Conservation (phyloP, 2,329 filamentous ascomycete species). For the Arthrobotrys iridis region DNA sequence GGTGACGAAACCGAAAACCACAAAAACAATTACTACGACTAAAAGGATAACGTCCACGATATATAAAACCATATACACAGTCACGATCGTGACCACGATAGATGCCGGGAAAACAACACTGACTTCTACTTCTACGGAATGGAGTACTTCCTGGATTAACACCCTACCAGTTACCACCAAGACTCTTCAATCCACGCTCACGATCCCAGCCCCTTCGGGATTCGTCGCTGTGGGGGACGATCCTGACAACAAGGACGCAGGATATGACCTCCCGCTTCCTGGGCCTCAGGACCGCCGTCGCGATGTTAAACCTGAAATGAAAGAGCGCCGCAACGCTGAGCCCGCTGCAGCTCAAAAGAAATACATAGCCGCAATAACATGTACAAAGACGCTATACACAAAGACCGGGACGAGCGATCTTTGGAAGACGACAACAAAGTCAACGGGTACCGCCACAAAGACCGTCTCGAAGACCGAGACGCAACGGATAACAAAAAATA, state of each 20-base stretch:
- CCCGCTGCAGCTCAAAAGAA: neutral
- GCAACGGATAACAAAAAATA: neutral
- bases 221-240: constrained; percentile 22
- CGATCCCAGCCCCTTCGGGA: constrained; percentile 9
- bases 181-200: neutral
- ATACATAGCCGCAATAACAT: constrained; percentile 5
- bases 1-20: constrained; percentile 3
- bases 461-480: neutral
- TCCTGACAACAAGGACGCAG: constrained; percentile 3
- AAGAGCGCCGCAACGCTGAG: neutral
- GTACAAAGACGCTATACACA: constrained; percentile 18
- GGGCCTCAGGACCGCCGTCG: neutral
- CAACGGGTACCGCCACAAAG: neutral
- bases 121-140: neutral
- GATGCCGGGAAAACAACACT: neutral
- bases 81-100: neutral
- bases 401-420: constrained; percentile 17
- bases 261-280: neutral
- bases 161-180: neutral
- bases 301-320: neutral
- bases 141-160: neutral
- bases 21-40: constrained; percentile 3
- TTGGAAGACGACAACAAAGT: constrained; percentile 36
- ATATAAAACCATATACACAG: neutral
- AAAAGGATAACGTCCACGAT: neutral